These are phyloP conservation scores for Xylaria arbuscula DNA, from an alignment of 2,329 filamentous ascomycete genomes.

Conservation along the genomic window DNA sequence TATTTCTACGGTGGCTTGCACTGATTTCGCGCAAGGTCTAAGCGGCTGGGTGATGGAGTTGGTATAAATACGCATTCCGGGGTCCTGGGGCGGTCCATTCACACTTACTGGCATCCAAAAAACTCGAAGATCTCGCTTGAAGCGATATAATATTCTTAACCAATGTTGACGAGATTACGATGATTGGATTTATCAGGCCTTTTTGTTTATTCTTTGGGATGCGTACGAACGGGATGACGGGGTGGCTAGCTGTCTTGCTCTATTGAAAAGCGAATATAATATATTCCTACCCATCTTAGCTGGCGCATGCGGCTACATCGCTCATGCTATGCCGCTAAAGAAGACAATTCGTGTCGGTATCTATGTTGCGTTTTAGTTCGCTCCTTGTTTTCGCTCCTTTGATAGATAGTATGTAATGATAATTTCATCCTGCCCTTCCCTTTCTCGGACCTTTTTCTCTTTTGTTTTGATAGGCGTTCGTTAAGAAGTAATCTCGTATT, in stretches of 20 bases:
- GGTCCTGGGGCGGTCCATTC: conserved; percentile 14
- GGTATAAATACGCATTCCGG: conserved; percentile 12
- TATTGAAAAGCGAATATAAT: conserved; percentile 19
- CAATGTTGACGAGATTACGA: conserved; percentile 28
- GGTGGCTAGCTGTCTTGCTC: conserved; percentile 25
- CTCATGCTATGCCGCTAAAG: conserved; percentile 3
- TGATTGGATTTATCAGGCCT: conserved; percentile 6
- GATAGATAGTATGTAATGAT: background rate
- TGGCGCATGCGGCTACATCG: conserved; percentile 3
- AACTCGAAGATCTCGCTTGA: conserved; percentile 8
- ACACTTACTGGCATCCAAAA: conserved; percentile 18
- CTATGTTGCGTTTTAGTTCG: background rate
- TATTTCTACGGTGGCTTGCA: conserved; percentile 28
- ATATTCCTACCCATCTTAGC: conserved; percentile 1
- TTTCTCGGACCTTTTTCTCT: no score
- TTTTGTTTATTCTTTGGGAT: conserved; percentile 1
- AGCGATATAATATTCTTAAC: conserved; percentile 14
- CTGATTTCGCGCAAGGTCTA: conserved; percentile 24
- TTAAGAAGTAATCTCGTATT: no score
- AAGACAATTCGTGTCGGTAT: conserved; percentile 8
- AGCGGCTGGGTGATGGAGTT: conserved; percentile 23
- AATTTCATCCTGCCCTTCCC: background rate
- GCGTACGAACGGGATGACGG: conserved; percentile 10
- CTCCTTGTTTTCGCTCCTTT: background rate
- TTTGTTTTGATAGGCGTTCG: no score